Evolutionary conservation across 768 basidiomycete genomes (phyloP).

Genomic region (Podaxis sp.): DNA sequence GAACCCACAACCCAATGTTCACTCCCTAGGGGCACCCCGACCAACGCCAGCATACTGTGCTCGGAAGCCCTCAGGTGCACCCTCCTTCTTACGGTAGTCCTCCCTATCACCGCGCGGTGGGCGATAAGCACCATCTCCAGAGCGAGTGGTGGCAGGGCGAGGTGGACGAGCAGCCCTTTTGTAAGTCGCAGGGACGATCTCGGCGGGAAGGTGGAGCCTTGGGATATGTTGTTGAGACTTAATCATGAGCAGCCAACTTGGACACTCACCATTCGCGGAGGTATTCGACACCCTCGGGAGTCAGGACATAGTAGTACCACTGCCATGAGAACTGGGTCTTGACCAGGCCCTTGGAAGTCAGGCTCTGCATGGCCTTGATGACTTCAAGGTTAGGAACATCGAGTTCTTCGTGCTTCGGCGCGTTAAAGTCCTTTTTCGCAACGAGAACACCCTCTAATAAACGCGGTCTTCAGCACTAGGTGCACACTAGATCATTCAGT

Average conservation of each 20-base stretch:
- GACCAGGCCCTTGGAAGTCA: constrained; percentile 77
- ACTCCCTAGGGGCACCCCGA: constrained; percentile 79
- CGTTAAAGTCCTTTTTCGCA: constrained; percentile 99
- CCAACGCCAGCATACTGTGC: constrained; percentile 89
- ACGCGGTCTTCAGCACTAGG: not conserved
- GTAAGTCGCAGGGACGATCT: constrained; percentile 97
- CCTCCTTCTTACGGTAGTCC: constrained; percentile 91
- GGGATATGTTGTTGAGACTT: not conserved
- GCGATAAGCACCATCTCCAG: constrained; percentile 79
- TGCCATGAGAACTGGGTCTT: constrained; percentile 99
- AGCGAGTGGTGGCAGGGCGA: constrained; percentile 73
- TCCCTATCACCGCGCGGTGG: constrained; percentile 87
- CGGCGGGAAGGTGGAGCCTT: constrained; percentile 89
- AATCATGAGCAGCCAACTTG: not conserved
- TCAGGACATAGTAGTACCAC: constrained; percentile 97
- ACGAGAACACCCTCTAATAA: constrained; percentile 91
- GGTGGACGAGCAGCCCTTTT: constrained; percentile 91
- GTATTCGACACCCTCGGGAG: constrained; percentile 95
- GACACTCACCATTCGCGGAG: constrained; percentile 77
- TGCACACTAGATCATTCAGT: not conserved
- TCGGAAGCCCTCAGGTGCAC: constrained; percentile 83
- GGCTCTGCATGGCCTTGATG: constrained; percentile 67
- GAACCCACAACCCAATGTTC: constrained; percentile 19
- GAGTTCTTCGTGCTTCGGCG: constrained; percentile 91
- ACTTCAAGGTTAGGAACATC: constrained; percentile 68